phyloP scores from a whole-genome alignment of 306 rosid genomes.

The Erythrophleum fordii region DNA sequence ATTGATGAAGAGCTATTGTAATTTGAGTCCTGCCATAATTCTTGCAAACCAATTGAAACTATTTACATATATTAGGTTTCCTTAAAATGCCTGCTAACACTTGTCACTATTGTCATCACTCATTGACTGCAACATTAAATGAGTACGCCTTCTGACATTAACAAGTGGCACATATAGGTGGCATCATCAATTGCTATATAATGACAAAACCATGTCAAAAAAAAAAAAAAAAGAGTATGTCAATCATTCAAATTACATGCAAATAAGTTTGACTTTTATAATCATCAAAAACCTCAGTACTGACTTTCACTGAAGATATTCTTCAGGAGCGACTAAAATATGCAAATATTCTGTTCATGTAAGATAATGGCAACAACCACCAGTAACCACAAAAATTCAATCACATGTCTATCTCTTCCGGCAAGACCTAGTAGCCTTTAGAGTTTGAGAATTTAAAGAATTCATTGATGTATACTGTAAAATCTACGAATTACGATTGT shows the following conservation, averaged over 20 bases:
- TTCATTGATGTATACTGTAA: neutral
- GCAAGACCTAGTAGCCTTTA: neutral
- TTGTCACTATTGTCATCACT: neutral
- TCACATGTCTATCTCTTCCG: constrained; percentile 6
- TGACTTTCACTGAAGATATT: neutral
- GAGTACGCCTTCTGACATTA: neutral
- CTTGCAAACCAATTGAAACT: neutral
- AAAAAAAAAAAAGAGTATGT: too few species aligned
- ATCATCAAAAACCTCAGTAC: too few species aligned
- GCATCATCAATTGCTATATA: neutral
- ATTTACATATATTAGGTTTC: neutral
- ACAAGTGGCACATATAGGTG: neutral
- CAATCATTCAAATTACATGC: too few species aligned
- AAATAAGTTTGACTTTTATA: too few species aligned
- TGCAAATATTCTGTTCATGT: neutral
- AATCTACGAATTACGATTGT: neutral
- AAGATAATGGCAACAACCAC: neutral
- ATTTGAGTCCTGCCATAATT: neutral
- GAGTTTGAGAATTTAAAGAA: neutral
- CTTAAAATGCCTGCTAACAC: neutral
- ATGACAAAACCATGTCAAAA: neutral
- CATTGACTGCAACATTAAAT: neutral
- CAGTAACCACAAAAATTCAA: constrained; percentile 5
- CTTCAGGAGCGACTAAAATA: neutral
- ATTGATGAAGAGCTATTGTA: neutral